Conservation (phyloP, 148 eudicot genomes). For the Pouteria glomerata region DNA sequence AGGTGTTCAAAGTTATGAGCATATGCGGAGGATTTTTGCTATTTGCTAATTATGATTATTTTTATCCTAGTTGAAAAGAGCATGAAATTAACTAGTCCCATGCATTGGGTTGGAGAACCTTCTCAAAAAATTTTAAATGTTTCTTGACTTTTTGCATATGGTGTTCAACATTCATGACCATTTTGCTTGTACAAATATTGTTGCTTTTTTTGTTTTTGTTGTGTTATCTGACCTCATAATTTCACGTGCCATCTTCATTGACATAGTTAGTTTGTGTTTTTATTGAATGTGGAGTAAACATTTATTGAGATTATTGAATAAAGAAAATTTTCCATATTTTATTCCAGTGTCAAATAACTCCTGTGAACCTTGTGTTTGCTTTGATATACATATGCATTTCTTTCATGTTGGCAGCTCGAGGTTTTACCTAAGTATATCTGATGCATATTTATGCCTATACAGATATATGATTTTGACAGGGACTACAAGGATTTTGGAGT, state of each 20-base stretch:
- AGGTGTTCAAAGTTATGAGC: no score
- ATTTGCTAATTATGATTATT: no score
- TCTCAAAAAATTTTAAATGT: neutral
- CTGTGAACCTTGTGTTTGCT: neutral
- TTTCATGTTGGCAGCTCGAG: neutral
- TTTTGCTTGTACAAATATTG: no score
- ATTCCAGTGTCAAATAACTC: neutral
- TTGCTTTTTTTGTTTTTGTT: no score
- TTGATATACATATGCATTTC: constrained; percentile 4
- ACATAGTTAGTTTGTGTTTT: neutral
- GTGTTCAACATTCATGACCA: no score
- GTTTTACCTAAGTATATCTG: constrained; percentile 9
- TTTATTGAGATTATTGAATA: no score
- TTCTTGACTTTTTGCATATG: neutral
- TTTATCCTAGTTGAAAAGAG: neutral
- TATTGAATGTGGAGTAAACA: neutral
- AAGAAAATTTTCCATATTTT: neutral
- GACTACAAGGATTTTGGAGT: constrained; percentile 97
- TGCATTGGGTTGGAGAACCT: neutral
- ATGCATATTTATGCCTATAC: constrained; percentile 28
- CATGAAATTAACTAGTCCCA: neutral
- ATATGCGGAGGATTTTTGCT: no score
- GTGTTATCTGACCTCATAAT: neutral
- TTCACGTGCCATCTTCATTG: neutral
- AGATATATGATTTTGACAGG: constrained; percentile 97